Percentiles rank a stretch among this genome's conserved stretches.
phyloP scores from a whole-genome alignment of 2,329 filamentous ascomycete species.

The Xylaria sp. region DNA sequence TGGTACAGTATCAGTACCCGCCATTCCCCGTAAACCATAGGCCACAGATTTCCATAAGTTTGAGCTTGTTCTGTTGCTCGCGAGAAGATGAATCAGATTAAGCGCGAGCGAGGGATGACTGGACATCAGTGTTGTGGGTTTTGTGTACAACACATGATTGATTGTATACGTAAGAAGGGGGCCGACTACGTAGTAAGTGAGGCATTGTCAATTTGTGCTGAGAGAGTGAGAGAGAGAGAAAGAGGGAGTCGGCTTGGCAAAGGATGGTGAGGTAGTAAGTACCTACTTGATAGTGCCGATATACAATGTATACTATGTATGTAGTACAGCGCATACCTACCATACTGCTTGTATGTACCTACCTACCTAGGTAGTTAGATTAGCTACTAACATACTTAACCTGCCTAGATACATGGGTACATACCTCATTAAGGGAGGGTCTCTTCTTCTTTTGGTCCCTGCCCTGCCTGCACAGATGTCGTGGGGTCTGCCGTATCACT shows the following conservation, averaged over 20 bases:
- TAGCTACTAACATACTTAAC: no score
- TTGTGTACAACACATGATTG: background rate
- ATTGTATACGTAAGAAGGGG: constrained; percentile 13
- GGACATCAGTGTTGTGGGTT: background rate
- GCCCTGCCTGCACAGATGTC: constrained; percentile 14
- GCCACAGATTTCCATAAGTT: background rate
- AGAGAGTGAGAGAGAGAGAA: constrained; percentile 3
- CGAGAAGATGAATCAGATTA: background rate
- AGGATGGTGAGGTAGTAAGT: background rate
- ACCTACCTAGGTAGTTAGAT: no score
- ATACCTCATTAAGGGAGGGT: no score
- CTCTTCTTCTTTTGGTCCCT: constrained; percentile 20
- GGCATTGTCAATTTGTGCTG: constrained; percentile 19
- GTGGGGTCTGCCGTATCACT: constrained; percentile 33
- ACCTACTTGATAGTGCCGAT: background rate
- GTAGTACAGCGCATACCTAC: no score
- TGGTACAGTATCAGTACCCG: constrained; percentile 2
- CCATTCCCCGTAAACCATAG: background rate
- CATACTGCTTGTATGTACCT: no score
- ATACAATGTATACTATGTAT: background rate
- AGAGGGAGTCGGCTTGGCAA: constrained; percentile 22
- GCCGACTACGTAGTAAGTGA: no score
- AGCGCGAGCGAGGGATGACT: constrained; percentile 16
- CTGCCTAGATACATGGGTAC: no score
- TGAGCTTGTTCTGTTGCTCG: constrained; percentile 2